Evolutionary conservation across 176 grass and related monocot species (phyloP), one percentile per base, ranked within the genome.

Genomic region (Eragrostis curvula): DNA sequence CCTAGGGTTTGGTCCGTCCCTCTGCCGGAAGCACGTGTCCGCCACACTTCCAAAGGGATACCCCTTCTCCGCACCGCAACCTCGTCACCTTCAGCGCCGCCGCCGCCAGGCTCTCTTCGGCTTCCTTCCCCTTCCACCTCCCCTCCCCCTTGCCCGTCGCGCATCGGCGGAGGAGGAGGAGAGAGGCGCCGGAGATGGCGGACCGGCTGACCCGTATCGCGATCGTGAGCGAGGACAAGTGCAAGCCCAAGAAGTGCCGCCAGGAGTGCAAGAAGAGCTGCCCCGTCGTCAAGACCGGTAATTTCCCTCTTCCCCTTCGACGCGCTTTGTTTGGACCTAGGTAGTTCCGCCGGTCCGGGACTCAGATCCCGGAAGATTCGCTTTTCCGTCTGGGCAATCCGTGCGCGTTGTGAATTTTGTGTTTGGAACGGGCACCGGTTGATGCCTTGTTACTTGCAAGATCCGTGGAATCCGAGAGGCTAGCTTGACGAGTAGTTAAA

Each of bases 211-310:
- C 90, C 7, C 96, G 96, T 76, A 91, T 98, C 27, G 96, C 96
- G 5, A 95, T 98, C 58, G 92, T 98, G 8, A 98, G 89, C 81
- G 84, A 91, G 60, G 96, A 98, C 79, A 89, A 84, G 49, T 98
- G 96, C 84, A 98, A 98, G 55, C 96, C 92, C 29, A 98, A 98
- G 70, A 98, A 98, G 90, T 98, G 96, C 82, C 85, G 88, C 47
- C 96, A 98, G 81, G 92, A 98, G 83, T 98, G 96, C 87, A 95
- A 95, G 90, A 98, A 93, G 84, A 98, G 90, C 66, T 98, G 96
- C 85, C 96, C 96, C 52, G 96, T 98, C 68, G 96, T 98, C 24
- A 98, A 87, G 81, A 98, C 92, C 12, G 96, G 96, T 98, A 79
- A 70, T 32, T 3, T 12, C 27, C 45, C 30, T 23, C 43, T 7